Percentiles rank a stretch among this genome's conserved stretches.
These are phyloP conservation scores for Candida albicans DNA, from an alignment of 1,139 yeast genomes.

Conservation along the genomic window DNA sequence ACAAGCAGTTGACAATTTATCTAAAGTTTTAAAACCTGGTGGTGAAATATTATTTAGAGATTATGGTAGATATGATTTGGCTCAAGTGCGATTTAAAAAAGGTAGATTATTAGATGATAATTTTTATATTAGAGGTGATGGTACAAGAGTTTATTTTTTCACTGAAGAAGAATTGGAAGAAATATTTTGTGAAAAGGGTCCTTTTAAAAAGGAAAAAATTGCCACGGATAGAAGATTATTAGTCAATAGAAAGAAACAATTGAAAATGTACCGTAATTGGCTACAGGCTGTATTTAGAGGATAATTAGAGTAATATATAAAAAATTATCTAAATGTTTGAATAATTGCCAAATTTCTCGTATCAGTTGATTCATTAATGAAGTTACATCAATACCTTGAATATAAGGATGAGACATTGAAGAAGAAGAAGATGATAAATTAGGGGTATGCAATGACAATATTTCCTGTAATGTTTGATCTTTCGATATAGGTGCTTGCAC, in stretches of 20 bases:
- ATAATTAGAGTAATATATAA: slow-evolving; percentile 51
- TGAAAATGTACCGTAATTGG: slow-evolving; percentile 98
- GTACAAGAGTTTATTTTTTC: slow-evolving; percentile 94
- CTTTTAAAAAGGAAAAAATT: slow-evolving; percentile 67
- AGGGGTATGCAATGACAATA: slow-evolving; percentile 44
- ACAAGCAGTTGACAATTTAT: slow-evolving; percentile 69
- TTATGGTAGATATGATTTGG: slow-evolving; percentile 93
- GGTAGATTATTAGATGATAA: slow-evolving; percentile 86
- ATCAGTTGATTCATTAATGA: slow-evolving; percentile 40
- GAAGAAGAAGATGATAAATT: slow-evolving; percentile 45
- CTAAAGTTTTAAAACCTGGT: slow-evolving; percentile 82
- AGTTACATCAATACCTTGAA: slow-evolving; percentile 67
- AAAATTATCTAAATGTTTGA: slow-evolving; percentile 74
- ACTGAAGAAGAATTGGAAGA: slow-evolving; percentile 85
- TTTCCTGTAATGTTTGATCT: slow-evolving; percentile 36
- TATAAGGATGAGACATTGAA: slow-evolving; percentile 49
- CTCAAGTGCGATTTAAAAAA: slow-evolving; percentile 91
- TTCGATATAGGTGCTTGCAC: slow-evolving; percentile 51
- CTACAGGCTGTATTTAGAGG: slow-evolving; percentile 79
- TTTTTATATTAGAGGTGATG: slow-evolving; percentile 96
- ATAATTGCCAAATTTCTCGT: slow-evolving; percentile 51
- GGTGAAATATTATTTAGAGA: slow-evolving; percentile 89
- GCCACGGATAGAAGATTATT: slow-evolving; percentile 89
- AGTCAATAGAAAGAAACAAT: slow-evolving; percentile 86
- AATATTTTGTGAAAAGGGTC: slow-evolving; percentile 63